Evolutionary conservation across 108 stramenopile genomes (phyloP).

Genomic region (Cyclotella kingstonii): DNA sequence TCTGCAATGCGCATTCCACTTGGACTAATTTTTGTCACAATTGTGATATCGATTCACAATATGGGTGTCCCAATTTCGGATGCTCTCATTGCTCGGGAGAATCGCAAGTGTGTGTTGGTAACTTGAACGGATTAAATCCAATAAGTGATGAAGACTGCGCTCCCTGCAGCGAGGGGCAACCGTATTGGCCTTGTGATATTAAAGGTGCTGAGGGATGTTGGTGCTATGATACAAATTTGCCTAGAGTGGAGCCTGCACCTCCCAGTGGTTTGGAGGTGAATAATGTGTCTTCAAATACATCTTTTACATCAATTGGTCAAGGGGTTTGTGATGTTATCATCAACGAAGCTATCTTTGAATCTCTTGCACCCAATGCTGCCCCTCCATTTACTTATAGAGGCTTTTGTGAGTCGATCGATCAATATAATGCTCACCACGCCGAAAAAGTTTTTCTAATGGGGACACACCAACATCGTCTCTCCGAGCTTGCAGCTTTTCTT

Average conservation of each 20-base stretch:
- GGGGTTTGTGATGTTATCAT: conserved; percentile 21
- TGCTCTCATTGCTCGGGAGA: conserved; percentile 22
- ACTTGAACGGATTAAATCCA: conserved; percentile 27
- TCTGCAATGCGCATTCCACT: conserved; percentile 31
- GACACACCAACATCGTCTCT: conserved; percentile 7
- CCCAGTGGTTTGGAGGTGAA: conserved; percentile 24
- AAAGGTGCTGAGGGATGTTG: conserved; percentile 22
- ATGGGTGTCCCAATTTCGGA: conserved; percentile 26
- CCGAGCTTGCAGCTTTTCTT: conserved; percentile 28
- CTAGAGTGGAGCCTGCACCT: conserved; percentile 23
- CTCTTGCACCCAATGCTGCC: conserved; percentile 20
- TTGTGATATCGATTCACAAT: conserved; percentile 22
- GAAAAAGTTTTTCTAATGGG: conserved; percentile 34
- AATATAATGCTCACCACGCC: conserved; percentile 30
- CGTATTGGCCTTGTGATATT: conserved; percentile 27
- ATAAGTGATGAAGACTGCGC: conserved; percentile 25
- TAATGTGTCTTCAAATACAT: not conserved
- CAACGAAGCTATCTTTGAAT: conserved; percentile 7
- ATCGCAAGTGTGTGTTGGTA: conserved; percentile 27
- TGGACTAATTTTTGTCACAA: conserved; percentile 33
- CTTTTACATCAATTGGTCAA: not conserved
- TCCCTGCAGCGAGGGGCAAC: conserved; percentile 18
- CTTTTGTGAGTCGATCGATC: conserved; percentile 22
- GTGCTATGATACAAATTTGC: conserved; percentile 26
- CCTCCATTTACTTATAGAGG: conserved; percentile 29